Conservation (phyloP, 176 grass and related monocot species). For the Bolboschoenus planiculmis region DNA sequence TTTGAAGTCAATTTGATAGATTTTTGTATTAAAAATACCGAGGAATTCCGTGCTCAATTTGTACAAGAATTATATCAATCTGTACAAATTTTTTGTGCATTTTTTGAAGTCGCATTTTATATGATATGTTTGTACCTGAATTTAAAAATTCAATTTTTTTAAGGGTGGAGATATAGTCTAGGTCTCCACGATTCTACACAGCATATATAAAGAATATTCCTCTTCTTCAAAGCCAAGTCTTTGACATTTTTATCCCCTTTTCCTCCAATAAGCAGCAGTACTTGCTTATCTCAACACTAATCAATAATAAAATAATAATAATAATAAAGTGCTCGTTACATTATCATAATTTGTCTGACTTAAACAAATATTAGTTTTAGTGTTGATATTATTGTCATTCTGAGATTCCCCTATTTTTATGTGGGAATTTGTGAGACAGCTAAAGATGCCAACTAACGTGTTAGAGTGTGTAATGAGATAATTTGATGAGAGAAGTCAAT, state of each 20-base stretch:
- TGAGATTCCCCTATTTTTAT: constrained; percentile 4
- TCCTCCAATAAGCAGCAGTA: background rate
- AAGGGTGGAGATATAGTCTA: background rate
- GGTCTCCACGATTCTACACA: background rate
- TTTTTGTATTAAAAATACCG: too few species aligned
- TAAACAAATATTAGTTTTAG: background rate
- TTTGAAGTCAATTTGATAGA: too few species aligned
- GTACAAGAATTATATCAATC: background rate
- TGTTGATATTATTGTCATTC: background rate
- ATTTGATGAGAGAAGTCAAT: background rate
- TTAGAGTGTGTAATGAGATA: background rate
- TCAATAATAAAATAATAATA: too few species aligned
- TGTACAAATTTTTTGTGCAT: background rate
- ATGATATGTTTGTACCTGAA: background rate
- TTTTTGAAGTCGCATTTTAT: background rate
- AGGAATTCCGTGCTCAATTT: too few species aligned
- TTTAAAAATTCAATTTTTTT: background rate
- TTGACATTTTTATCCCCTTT: background rate
- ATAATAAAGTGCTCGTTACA: background rate
- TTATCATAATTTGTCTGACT: background rate
- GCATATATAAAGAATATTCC: constrained; percentile 8
- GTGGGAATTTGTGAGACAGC: background rate
- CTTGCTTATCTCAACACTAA: background rate
- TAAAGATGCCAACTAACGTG: background rate
- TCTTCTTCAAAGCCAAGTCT: background rate